Evolutionary conservation across 257 asterid genomes (phyloP).

Genomic region (Ehretia macrophylla): DNA sequence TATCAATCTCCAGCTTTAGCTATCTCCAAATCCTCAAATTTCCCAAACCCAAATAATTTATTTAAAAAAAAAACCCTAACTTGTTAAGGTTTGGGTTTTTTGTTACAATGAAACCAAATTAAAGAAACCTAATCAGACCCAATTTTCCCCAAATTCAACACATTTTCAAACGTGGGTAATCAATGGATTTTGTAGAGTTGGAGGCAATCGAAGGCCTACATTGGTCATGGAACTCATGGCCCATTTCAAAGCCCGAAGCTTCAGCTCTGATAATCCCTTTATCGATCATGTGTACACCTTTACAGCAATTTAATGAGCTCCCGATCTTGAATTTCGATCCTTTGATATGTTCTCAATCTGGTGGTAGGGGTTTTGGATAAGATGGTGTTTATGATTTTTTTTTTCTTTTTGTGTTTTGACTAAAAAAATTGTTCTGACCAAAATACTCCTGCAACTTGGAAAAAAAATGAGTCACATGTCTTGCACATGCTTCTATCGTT

Average conservation of each 20-base stretch:
- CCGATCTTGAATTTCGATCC: constrained; percentile 84
- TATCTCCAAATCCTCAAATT: neutral
- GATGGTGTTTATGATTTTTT: too few species aligned
- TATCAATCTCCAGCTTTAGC: neutral
- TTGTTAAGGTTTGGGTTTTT: neutral
- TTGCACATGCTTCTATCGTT: too few species aligned
- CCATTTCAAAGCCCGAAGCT: constrained; percentile 61
- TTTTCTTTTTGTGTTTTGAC: too few species aligned
- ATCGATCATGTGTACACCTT: constrained; percentile 77
- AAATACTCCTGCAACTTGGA: too few species aligned
- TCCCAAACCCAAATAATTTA: neutral
- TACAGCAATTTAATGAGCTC: constrained; percentile 63
- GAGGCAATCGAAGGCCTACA: constrained; percentile 96
- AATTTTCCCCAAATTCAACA: constrained; percentile 10
- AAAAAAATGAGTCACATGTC: too few species aligned
- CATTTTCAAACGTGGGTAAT: constrained; percentile 1
- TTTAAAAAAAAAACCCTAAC: neutral
- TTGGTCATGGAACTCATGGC: constrained; percentile 99
- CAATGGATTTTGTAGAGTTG: constrained; percentile 88
- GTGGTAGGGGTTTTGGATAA: too few species aligned
- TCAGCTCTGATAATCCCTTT: constrained; percentile 67
- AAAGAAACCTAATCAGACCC: neutral
- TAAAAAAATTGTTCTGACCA: too few species aligned
- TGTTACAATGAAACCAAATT: neutral
- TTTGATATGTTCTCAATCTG: constrained; percentile 52